These are phyloP conservation scores for Cystobasidium onofrii DNA, from an alignment of 768 basidiomycete genomes.

Conservation along the genomic window DNA sequence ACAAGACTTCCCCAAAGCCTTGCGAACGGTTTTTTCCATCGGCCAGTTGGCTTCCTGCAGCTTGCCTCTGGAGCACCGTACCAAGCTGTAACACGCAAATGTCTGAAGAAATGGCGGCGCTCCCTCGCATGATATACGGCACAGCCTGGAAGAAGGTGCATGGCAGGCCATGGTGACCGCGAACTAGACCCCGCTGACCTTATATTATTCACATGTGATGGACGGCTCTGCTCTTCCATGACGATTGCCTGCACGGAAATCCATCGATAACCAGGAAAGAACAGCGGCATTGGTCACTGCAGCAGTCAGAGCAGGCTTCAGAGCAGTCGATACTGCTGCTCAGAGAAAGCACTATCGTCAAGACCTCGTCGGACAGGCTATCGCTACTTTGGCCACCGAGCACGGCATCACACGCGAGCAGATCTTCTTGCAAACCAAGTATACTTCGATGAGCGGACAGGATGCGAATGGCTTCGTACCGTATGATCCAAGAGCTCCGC, in stretches of 20 bases:
- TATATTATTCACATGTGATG: neutral
- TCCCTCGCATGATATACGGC: constrained; percentile 30
- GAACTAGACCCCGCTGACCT: neutral
- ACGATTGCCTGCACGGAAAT: neutral
- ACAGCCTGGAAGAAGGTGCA: constrained; percentile 55
- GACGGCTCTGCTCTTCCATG: neutral
- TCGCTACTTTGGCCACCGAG: constrained; percentile 54
- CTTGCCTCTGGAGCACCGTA: too few species aligned
- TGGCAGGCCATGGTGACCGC: neutral
- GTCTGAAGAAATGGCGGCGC: neutral
- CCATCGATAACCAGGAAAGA: constrained; percentile 46
- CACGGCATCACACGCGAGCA: constrained; percentile 62
- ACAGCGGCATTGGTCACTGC: constrained; percentile 61
- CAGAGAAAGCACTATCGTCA: constrained; percentile 53
- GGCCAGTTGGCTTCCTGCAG: too few species aligned
- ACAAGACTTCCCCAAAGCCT: neutral
- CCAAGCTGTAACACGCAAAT: too few species aligned
- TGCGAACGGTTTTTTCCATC: too few species aligned
- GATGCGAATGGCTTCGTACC: constrained; percentile 63
- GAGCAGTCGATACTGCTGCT: constrained; percentile 73
- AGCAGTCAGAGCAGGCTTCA: constrained; percentile 68
- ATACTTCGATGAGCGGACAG: constrained; percentile 66
- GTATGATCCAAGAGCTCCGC: constrained; percentile 54
- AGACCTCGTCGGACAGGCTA: constrained; percentile 69
- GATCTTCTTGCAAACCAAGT: constrained; percentile 76